Evolutionary conservation across 176 grass and related monocot genomes (phyloP).

Genomic region (Ensete ventricosum): DNA sequence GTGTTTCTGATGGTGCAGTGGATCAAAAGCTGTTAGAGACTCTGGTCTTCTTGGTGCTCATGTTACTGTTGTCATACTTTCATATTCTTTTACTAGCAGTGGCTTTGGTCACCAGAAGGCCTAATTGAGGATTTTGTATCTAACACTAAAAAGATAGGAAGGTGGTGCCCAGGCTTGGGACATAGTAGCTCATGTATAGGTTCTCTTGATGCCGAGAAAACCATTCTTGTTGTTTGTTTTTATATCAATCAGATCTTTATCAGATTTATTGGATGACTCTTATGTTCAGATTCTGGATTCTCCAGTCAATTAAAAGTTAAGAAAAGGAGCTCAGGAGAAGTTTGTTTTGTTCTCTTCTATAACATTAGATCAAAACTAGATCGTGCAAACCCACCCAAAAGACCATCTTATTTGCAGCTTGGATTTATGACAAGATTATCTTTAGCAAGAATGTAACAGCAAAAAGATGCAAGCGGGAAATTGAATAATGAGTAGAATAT

Average conservation of each 20-base stretch:
- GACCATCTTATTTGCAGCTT: too few species aligned
- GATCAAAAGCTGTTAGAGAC: background rate
- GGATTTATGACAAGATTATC: too few species aligned
- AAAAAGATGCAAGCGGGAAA: too few species aligned
- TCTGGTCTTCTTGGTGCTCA: background rate
- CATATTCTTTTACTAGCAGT: background rate
- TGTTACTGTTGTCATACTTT: background rate
- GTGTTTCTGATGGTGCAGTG: background rate
- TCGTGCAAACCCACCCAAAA: too few species aligned
- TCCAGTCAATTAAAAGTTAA: too few species aligned
- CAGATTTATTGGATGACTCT: background rate
- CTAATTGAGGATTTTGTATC: background rate
- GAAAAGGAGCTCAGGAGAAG: too few species aligned
- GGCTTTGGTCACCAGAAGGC: background rate
- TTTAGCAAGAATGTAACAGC: too few species aligned
- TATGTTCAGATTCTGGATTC: too few species aligned
- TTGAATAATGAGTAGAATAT: too few species aligned
- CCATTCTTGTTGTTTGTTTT: background rate
- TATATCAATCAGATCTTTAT: background rate
- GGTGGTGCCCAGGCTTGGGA: background rate
- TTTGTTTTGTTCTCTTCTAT: too few species aligned
- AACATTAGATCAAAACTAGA: too few species aligned
- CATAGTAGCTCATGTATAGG: background rate
- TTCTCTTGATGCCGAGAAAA: background rate
- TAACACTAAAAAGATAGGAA: background rate